phyloP scores from a whole-genome alignment of 2,329 filamentous ascomycete species.

The Epichloe bromicola region DNA sequence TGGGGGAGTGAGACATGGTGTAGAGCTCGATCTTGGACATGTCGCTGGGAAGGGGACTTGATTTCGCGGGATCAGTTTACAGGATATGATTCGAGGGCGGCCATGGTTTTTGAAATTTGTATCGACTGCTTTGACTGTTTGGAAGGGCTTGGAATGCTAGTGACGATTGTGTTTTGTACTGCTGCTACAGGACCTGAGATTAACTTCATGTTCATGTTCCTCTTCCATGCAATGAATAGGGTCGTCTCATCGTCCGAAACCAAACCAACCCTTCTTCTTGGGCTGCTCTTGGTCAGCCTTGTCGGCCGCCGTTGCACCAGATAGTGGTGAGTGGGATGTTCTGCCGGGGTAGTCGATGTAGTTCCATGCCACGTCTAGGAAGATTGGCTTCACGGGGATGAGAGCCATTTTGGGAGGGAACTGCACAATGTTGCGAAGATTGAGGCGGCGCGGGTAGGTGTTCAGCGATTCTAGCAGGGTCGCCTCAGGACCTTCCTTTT shows the following conservation, averaged over 20 bases:
- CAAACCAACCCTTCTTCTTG: constrained; percentile 67
- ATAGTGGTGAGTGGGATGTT: constrained; percentile 7
- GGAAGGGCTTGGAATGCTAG: no score
- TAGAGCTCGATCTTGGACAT: no score
- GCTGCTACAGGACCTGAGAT: no score
- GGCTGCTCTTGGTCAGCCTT: constrained; percentile 19
- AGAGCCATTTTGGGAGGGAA: constrained; percentile 76
- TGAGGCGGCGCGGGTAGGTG: constrained; percentile 61
- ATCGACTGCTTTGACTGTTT: no score
- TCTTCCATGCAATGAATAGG: neutral
- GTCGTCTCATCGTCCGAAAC: constrained; percentile 43
- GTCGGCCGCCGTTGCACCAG: constrained; percentile 20
- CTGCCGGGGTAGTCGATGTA: constrained; percentile 84
- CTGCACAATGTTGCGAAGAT: constrained; percentile 68
- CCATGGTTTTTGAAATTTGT: no score
- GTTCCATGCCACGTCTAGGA: constrained; percentile 95
- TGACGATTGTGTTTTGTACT: no score
- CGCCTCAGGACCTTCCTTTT: constrained; percentile 10
- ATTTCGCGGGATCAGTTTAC: no score
- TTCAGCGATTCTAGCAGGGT: constrained; percentile 65
- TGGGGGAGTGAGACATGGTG: no score
- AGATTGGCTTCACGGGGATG: constrained; percentile 86
- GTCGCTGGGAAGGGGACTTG: no score
- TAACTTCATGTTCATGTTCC: neutral
- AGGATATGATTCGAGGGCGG: no score